Conservation (phyloP, 257 asterid genomes). For the Solanum medicagineum region DNA sequence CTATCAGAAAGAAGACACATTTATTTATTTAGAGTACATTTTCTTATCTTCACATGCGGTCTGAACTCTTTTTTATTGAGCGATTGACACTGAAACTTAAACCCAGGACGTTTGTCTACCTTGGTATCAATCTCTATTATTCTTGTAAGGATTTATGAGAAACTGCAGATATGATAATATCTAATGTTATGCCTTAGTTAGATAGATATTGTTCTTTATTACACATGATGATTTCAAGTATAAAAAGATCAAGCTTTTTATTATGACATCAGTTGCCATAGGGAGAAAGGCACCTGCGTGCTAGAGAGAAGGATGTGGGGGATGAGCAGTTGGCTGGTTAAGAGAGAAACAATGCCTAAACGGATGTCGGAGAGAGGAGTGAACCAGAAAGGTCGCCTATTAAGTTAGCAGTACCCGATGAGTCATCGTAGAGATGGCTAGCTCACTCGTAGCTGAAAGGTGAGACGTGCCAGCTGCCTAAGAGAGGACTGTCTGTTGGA, state of each 20-base stretch:
- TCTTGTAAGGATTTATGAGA: background rate
- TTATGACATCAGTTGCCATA: background rate
- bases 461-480: background rate
- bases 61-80: background rate
- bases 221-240: background rate
- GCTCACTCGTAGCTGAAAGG: background rate
- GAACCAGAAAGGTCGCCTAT: background rate
- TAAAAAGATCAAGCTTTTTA: background rate
- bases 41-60: background rate
- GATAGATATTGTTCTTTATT: background rate
- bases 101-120: background rate
- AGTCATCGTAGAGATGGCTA: background rate
- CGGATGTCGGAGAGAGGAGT: background rate
- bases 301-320: background rate
- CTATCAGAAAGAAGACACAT: background rate
- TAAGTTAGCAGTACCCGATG: background rate
- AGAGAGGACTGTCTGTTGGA: background rate
- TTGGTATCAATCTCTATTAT: background rate
- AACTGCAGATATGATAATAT: background rate
- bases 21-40: background rate
- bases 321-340: background rate
- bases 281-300: background rate
- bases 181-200: background rate
- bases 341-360: background rate
- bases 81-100: background rate